Base-by-base conservation (phyloP, 371 early-diverging fungal genomes). In the Mortierella polycephala region DNA sequence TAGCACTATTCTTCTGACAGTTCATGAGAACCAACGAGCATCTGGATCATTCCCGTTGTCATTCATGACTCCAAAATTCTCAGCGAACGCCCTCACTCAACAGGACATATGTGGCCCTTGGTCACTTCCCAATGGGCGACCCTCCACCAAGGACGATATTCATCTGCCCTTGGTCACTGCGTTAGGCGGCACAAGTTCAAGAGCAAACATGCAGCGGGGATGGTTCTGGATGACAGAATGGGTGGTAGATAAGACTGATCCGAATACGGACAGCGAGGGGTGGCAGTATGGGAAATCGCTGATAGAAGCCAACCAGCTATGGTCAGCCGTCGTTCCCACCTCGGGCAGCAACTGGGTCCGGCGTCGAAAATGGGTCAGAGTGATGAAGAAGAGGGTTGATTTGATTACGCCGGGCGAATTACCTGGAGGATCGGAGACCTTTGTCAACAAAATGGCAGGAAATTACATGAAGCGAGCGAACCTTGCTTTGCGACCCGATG, bases 191-290 rank as follows among this genome's bases (percentile, higher is more conserved):
- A 45, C 64, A 18, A 44, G 62, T 67, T 42, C 84, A n/a, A 72
- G 67, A 37, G 0, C 66, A 8, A 72, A 70, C 37, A 72, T 67
- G 47, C 62, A 70, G 49, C 57, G 82, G 23, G 59, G 75, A 14
- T 95, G 94, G 94, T 95, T 90, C 72, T 95, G 95, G 95, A 59
- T 93, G 44, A 92, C 91, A 5, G 95, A 95, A 52, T 95, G 95
- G 95, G 84, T 86, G 23, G 79, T 93, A 20, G 94, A 94, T 75
- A 81, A 84, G 44, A 85, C 84, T 13, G 87, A 91, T 74, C 91
- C 92, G 12, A 83, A 83, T 13, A 84, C 86, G 5, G 91, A 92
- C 64, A 84, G 81, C 10, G 87, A 90, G 7, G 92, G 92, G 0
- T 92, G 92, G 91, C 90, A 91, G 62, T 94, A 94, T 61, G 88